Conservation (phyloP, 2,329 filamentous ascomycete genomes). For the Dactylellina leptospora region DNA sequence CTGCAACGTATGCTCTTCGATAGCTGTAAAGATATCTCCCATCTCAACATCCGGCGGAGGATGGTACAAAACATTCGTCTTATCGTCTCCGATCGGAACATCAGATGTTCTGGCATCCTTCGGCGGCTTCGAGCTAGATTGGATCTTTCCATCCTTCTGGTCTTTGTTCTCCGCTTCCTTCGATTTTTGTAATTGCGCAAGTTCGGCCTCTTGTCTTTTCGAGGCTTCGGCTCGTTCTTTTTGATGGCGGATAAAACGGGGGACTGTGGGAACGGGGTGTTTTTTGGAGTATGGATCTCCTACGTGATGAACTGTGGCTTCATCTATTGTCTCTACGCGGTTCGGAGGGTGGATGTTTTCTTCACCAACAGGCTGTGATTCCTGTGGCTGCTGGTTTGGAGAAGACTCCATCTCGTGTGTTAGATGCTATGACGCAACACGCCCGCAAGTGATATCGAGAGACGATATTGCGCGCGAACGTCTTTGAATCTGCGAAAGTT, state of each 20-base stretch:
- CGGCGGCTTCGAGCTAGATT: conserved; percentile 4
- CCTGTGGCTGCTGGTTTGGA: not conserved
- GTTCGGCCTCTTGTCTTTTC: conserved; percentile 40
- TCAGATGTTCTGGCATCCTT: conserved; percentile 72
- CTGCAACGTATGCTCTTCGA: conserved; percentile 57
- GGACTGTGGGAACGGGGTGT: conserved; percentile 39
- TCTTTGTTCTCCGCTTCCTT: conserved; percentile 20
- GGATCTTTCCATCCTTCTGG: not conserved
- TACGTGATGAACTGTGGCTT: conserved; percentile 37
- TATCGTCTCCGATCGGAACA: conserved; percentile 93
- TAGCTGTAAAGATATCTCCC: conserved; percentile 36
- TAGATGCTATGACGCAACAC: conserved; percentile 10
- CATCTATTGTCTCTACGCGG: conserved; percentile 33
- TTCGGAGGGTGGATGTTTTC: conserved; percentile 11
- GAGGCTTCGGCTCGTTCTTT: conserved; percentile 37
- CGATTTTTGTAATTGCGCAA: conserved; percentile 15
- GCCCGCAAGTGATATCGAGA: conserved; percentile 1
- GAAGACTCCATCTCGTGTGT: conserved; percentile 29
- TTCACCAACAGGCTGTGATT: conserved; percentile 1
- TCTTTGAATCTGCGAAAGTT: not conserved
- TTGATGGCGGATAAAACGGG: conserved; percentile 45
- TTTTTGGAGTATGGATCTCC: conserved; percentile 46
- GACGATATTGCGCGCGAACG: no score
- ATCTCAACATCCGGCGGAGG: conserved; percentile 50
- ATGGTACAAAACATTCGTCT: conserved; percentile 73